phyloP scores from a whole-genome alignment of 768 basidiomycete genomes.

The Pilatotrama ljubarskyi region DNA sequence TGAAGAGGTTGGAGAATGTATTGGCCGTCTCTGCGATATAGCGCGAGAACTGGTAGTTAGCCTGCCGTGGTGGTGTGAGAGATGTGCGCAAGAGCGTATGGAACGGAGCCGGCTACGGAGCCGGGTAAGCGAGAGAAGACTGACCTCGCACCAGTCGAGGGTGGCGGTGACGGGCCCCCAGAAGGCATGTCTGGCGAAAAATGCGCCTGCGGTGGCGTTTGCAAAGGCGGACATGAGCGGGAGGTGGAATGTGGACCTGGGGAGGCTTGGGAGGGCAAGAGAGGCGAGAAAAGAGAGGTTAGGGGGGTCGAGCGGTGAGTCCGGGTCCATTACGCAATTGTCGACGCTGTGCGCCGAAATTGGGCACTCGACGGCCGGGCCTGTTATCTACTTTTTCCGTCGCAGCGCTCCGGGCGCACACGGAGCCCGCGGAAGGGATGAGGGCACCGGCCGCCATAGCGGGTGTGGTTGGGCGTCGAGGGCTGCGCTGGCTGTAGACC shows the following conservation, averaged over 20 bases:
- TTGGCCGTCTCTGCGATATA: constrained; percentile 80
- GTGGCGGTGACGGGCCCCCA: constrained; percentile 72
- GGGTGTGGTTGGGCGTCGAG: neutral
- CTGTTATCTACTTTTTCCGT: constrained; percentile 2
- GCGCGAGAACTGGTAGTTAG: constrained; percentile 75
- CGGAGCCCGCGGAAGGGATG: neutral
- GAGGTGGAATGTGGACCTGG: neutral
- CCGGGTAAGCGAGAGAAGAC: constrained; percentile 13
- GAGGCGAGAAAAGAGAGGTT: constrained; percentile 15
- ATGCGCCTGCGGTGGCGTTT: constrained; percentile 12
- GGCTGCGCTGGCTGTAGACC: constrained; percentile 4
- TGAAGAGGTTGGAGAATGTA: constrained; percentile 62
- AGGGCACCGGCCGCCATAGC: neutral
- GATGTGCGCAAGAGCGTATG: neutral
- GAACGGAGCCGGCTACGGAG: constrained; percentile 3
- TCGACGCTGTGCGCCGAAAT: constrained; percentile 1
- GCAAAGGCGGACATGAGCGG: constrained; percentile 7
- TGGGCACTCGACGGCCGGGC: constrained; percentile 5
- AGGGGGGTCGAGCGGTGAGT: neutral
- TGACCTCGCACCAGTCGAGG: constrained; percentile 74
- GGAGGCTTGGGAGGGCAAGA: constrained; percentile 4
- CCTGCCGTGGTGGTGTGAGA: constrained; percentile 36
- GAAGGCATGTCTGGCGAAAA: constrained; percentile 25
- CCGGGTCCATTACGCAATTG: constrained; percentile 15
- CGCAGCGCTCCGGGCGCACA: neutral